Evolutionary conservation across 441 rosid genomes (phyloP).

Genomic region (Erysimum cheiri): DNA sequence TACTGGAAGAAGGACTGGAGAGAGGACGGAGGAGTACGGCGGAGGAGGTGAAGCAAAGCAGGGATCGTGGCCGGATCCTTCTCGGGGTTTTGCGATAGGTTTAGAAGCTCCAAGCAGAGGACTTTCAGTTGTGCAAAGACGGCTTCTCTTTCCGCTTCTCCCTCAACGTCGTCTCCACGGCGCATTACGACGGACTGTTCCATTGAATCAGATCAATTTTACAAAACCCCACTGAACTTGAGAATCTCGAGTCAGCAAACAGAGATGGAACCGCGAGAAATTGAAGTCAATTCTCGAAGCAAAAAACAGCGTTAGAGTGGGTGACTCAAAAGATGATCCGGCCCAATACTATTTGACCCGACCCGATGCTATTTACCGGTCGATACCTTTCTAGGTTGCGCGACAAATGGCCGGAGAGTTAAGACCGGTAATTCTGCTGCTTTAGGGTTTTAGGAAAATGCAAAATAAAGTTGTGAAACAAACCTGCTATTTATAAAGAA

Average conservation of each 20-base stretch:
- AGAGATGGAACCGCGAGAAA: constrained; percentile 26
- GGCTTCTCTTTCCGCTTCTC: constrained; percentile 41
- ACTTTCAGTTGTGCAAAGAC: constrained; percentile 55
- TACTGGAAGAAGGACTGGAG: constrained; percentile 91
- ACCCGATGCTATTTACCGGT: constrained; percentile 11
- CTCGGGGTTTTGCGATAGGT: constrained; percentile 67
- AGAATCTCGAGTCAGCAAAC: neutral
- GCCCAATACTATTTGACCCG: constrained; percentile 5
- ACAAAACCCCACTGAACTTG: neutral
- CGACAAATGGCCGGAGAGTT: neutral
- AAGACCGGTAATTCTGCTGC: constrained; percentile 13
- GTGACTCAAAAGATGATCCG: neutral
- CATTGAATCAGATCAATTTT: constrained; percentile 37
- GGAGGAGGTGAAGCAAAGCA: constrained; percentile 62
- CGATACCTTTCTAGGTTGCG: neutral
- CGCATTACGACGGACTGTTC: constrained; percentile 35
- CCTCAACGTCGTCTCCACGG: constrained; percentile 45
- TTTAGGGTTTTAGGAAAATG: constrained; percentile 26
- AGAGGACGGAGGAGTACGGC: constrained; percentile 49
- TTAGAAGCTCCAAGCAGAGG: constrained; percentile 70
- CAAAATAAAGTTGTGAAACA: neutral
- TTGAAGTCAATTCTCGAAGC: constrained; percentile 28
- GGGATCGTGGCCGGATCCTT: constrained; percentile 54
- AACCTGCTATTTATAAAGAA: neutral
- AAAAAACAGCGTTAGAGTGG: neutral